Base-by-base conservation (phyloP, 768 basidiomycete genomes). In the Tulasnella sp. region DNA sequence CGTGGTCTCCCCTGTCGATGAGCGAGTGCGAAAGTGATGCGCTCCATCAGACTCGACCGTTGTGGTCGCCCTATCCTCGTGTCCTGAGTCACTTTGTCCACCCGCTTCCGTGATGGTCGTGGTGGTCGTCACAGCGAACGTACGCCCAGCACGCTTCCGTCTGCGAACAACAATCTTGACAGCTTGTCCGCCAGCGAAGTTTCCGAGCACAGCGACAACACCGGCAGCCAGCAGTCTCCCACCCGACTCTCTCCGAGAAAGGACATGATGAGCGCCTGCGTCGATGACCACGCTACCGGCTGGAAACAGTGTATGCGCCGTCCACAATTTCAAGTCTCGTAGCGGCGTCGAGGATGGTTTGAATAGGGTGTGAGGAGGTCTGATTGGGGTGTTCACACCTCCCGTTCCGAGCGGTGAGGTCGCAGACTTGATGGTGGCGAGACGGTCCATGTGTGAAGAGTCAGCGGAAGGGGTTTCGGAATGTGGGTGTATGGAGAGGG, bases 121-220 rank as follows among this genome's bases (percentile, higher is more conserved):
- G 44, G 56, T 49, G 29, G 56, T 24, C 15, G 22, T 21, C 17
- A 49, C 56, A 3, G 19, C 25, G 43, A 24, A 29, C 25, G 30
- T 34, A 38, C 66, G 68, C 29, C 44, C 60, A 17, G 63, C 60
- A 38, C 34, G 34, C 30, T 66, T 48, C 29, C 24, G 21, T 63
- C 64, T 61, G 68, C 70, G 56, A 2, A 77, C 72, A 58, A 86
- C 76, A 51, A 98, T 83, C 30, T 83, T 78, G 42, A 99, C 94
- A 4, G 94, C 96, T 70, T 98, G 94, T 4, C 92, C 92, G 1
- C 87, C 85, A 1, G 93, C 94, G 68, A 98, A 99, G 0, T 80
- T 80, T 17, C 94, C 96, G 49, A 84, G 80, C 53, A 97, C 84
- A 11, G 82, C 83, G 19, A 91, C 67, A 2, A 99, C 93, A 17